A percentile compares a stretch with the other conserved stretches of the same genome.
Evolutionary conservation across 768 basidiomycete species (phyloP).

Genomic region (Coprinopsis cinerea): DNA sequence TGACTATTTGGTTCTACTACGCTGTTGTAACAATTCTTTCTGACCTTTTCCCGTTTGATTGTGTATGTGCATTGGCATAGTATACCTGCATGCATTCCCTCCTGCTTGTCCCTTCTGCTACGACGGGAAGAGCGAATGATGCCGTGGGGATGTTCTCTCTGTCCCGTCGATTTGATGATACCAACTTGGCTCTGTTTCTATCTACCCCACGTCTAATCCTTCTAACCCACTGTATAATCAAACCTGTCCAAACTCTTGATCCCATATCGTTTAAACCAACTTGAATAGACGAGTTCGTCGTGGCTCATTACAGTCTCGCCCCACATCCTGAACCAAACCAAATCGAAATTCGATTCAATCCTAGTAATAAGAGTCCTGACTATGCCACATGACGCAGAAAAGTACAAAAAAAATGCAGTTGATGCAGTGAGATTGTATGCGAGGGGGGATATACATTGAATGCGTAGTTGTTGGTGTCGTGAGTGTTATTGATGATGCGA

Average conservation of each 20-base stretch:
- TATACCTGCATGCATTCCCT: too few relatives aligned
- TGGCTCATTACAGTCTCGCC: too few relatives aligned
- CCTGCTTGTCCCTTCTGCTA: too few relatives aligned
- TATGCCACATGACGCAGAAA: slow-evolving; percentile 11
- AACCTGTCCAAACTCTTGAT: neutral
- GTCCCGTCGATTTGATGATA: too few relatives aligned
- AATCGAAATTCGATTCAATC: too few relatives aligned
- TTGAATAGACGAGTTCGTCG: too few relatives aligned
- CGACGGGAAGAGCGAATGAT: too few relatives aligned
- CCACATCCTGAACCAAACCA: too few relatives aligned
- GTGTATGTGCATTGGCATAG: too few relatives aligned
- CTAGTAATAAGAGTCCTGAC: too few relatives aligned
- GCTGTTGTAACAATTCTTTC: neutral
- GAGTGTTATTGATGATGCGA: slow-evolving; percentile 15
- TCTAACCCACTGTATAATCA: neutral
- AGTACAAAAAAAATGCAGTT: slow-evolving; percentile 43
- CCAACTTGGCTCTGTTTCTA: too few relatives aligned
- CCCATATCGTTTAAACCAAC: neutral
- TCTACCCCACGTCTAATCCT: neutral
- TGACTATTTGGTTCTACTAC: neutral
- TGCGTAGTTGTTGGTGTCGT: slow-evolving; percentile 17
- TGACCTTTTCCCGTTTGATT: neutral
- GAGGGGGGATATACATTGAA: slow-evolving; percentile 15
- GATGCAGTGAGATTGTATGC: slow-evolving; percentile 38
- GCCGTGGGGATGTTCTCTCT: too few relatives aligned